Conservation (phyloP, 2,329 filamentous ascomycete genomes). For the Cladophialophora exuberans region DNA sequence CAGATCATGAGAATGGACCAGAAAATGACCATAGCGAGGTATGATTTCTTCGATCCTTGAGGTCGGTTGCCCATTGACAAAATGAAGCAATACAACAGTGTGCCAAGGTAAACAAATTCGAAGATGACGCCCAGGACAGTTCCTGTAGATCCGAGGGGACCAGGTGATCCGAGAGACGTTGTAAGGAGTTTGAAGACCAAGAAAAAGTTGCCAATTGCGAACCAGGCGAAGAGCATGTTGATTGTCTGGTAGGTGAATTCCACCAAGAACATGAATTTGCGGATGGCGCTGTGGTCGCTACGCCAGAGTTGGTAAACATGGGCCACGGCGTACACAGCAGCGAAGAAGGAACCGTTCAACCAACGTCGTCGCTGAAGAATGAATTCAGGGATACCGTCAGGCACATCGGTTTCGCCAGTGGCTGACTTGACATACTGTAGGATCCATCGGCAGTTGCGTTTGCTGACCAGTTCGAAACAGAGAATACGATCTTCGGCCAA, state of each 20-base stretch:
- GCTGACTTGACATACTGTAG: conserved; percentile 98
- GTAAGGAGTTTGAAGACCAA: conserved; percentile 97
- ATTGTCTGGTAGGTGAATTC: conserved; percentile 93
- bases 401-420: conserved; percentile 95
- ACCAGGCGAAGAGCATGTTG: conserved; percentile 99
- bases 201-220: conserved; percentile 98
- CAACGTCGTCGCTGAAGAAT: conserved; percentile 97
- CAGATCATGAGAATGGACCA: conserved; percentile 97
- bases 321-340: conserved; percentile 89
- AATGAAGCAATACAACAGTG: conserved; percentile 92
- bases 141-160: conserved; percentile 75
- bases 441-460: conserved; percentile 96
- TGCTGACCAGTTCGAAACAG: conserved; percentile 82
- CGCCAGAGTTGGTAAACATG: conserved; percentile 97
- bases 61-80: conserved; percentile 92
- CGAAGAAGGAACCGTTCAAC: conserved; percentile 98
- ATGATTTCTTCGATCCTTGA: conserved; percentile 88
- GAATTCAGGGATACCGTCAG: conserved; percentile 89
- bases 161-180: conserved; percentile 71
- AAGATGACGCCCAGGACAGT: conserved; percentile 85
- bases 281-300: conserved; percentile 82
- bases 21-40: conserved; percentile 98
- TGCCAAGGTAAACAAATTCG: conserved; percentile 93
- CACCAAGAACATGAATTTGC: conserved; percentile 86
- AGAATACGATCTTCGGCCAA: conserved; percentile 56